Evolutionary conservation across 352 stramenopile genomes (phyloP), one percentile per base, ranked within the genome.

Genomic region (Phytophthora pseudosyringae): DNA sequence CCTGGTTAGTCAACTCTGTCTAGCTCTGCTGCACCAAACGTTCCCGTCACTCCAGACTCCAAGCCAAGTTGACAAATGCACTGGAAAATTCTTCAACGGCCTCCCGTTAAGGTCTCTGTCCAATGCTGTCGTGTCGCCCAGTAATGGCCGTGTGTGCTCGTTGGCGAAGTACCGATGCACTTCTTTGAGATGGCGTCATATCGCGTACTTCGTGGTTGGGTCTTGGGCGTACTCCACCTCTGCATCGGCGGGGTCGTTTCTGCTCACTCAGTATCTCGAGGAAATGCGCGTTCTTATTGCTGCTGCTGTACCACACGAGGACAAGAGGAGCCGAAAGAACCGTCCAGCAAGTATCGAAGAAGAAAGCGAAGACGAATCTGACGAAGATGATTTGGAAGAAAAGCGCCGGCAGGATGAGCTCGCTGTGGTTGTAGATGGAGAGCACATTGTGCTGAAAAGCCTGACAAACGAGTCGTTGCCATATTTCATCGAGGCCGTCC

Each of bases 391-490:
- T 21, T 46, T 65, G 12, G 71, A 80, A 31, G 58, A 67, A 73
- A 61, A 70, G 5, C 59, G 46, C 16, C 35, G 57, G 50, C 40
- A 73, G 50, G 52, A 65, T 39, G 66, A 71, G 4, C 50, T 67
- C 6, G 45, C 49, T 29, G 49, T 75, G 35, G 63, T 76, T 11
- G 73, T 82, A 12, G 64, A 83, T 45, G 85, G 85, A 25, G 76
- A 91, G 33, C 85, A 93, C 47, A 62, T 80, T 11, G 69, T 89
- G 21, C 57, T 93, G 5, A 88, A 88, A 59, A 90, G 67, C 31
- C 50, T 93, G 51, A 90, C 80, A 8, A 80, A 85, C 56, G 71
- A 81, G 28, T 88, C 83, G 3, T 67, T 93, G 21, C 73, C 82
- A 16, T 76, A 76, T 43, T 86, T 90, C 33, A 58, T 91, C 18